Percentiles rank a stretch among this genome's conserved stretches.
Conservation (phyloP, 257 asterid genomes). For the Jaltomata sinuosa region DNA sequence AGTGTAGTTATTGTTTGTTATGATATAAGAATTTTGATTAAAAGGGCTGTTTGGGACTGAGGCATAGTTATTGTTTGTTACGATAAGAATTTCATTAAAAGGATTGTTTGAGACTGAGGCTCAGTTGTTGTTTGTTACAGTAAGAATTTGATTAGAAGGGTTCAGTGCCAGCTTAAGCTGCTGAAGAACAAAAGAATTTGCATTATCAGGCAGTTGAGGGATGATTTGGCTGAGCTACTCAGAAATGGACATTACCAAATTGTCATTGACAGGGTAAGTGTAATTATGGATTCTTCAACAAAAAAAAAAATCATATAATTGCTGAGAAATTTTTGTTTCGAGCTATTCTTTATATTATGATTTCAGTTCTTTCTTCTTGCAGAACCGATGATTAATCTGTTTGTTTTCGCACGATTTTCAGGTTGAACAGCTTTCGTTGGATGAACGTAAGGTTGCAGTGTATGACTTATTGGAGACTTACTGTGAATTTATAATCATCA, state of each 20-base stretch:
- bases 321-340: neutral
- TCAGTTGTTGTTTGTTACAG: neutral
- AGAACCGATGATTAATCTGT: neutral
- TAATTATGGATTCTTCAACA: neutral
- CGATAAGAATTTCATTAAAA: conserved; percentile 32
- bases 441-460: conserved; percentile 35
- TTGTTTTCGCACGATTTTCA: conserved; percentile 7
- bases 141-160: conserved; percentile 36
- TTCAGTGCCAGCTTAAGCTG: conserved; percentile 57
- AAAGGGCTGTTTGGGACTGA: neutral
- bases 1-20: neutral
- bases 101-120: neutral
- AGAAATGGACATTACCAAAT: conserved; percentile 40
- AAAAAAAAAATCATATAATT: neutral
- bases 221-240: conserved; percentile 59
- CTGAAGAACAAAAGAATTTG: conserved; percentile 55
- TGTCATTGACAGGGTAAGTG: conserved; percentile 52
- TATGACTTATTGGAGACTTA: conserved; percentile 53
- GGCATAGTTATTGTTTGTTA: neutral
- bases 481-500: conserved; percentile 47
- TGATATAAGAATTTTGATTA: conserved; percentile 34
- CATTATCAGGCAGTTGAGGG: conserved; percentile 43
- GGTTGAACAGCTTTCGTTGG: conserved; percentile 69
- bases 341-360: neutral
- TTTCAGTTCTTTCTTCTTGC: neutral